These are phyloP conservation scores for Ajuga reptans DNA, from an alignment of 305 asterid genomes.

Conservation along the genomic window DNA sequence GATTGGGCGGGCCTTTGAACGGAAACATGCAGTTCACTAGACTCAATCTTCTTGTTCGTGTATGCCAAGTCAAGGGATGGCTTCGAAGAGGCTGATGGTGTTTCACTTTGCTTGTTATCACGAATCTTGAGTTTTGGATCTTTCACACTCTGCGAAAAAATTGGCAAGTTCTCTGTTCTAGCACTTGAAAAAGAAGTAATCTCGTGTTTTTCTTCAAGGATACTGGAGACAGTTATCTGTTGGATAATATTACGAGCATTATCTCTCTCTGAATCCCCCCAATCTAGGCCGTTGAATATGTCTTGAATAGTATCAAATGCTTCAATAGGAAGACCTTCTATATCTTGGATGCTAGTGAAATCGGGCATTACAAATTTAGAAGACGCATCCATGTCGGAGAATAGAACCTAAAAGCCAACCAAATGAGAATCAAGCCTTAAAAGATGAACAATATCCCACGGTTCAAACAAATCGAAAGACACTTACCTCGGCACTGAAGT, in stretches of 20 bases:
- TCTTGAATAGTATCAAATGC: constrained; percentile 43
- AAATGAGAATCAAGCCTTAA: constrained; percentile 10
- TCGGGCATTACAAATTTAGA: constrained; percentile 29
- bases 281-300: constrained; percentile 33
- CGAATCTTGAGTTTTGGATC: constrained; percentile 10
- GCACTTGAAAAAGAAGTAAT: constrained; percentile 13
- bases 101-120: constrained; percentile 19
- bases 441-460: not conserved
- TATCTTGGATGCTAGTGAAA: constrained; percentile 27
- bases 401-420: constrained; percentile 40
- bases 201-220: constrained; percentile 32
- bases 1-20: constrained; percentile 37
- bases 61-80: constrained; percentile 16
- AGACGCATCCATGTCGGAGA: constrained; percentile 51
- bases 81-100: constrained; percentile 8
- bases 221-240: constrained; percentile 26
- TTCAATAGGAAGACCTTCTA: constrained; percentile 39
- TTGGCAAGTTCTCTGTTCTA: constrained; percentile 20
- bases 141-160: constrained; percentile 6
- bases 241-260: constrained; percentile 27
- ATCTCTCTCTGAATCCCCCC: constrained; percentile 32
- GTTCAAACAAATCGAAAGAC: not conserved
- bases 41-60: constrained; percentile 19
- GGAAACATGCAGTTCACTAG: constrained; percentile 29
- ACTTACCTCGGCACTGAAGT: constrained; percentile 64